Conservation (phyloP, 805 yeast genomes). For the Metschnikowia henanensis region DNA sequence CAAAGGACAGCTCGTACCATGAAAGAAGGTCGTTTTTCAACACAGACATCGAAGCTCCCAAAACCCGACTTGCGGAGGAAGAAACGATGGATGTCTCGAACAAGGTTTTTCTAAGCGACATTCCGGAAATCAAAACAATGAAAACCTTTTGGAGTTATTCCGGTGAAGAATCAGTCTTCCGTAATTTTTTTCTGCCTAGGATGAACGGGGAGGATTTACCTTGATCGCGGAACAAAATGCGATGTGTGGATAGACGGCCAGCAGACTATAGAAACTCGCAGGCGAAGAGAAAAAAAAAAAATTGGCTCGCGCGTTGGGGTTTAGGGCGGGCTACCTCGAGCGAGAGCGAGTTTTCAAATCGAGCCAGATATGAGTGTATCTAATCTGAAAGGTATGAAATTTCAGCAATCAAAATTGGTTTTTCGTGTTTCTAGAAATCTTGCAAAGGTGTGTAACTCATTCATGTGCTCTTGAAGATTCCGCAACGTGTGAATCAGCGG, state of each 20-base stretch:
- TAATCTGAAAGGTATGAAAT: too few relatives aligned
- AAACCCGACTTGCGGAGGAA: conserved; percentile 23
- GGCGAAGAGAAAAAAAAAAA: conserved; percentile 5
- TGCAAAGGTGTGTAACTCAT: too few relatives aligned
- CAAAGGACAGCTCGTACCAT: conserved; percentile 23
- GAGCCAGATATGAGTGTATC: background rate
- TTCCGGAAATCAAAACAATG: too few relatives aligned
- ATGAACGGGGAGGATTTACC: background rate
- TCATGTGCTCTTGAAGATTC: too few relatives aligned
- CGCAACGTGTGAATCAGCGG: too few relatives aligned
- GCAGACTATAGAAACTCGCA: conserved; percentile 6
- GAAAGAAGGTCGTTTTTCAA: conserved; percentile 21
- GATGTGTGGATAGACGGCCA: background rate
- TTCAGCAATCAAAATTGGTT: too few relatives aligned
- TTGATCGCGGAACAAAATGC: background rate
- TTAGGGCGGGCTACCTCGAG: conserved; percentile 2
- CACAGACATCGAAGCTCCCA: conserved; percentile 18
- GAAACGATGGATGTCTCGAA: conserved; percentile 29
- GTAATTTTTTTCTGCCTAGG: background rate
- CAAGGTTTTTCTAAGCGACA: conserved; percentile 18
- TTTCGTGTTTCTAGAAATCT: too few relatives aligned
- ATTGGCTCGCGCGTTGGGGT: conserved; percentile 6
- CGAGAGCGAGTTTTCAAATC: background rate
- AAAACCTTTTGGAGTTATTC: too few relatives aligned
- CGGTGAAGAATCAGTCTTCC: too few relatives aligned